Percentiles rank a stretch among this genome's conserved stretches.
These are phyloP conservation scores for Cercospora sesami DNA, from an alignment of 2,329 filamentous ascomycete genomes.

Conservation along the genomic window DNA sequence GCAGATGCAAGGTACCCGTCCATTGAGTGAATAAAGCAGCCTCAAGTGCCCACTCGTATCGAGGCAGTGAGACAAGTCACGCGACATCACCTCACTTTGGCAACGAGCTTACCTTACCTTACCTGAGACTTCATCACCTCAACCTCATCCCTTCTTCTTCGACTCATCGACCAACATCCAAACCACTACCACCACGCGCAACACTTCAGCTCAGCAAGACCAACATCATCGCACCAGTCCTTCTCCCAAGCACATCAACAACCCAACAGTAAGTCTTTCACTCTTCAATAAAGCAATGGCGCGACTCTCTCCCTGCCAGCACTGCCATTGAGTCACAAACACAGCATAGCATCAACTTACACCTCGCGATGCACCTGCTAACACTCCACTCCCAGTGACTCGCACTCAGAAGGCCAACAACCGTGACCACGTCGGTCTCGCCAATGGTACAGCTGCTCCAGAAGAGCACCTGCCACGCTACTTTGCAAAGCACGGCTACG, in stretches of 20 bases:
- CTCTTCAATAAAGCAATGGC: neutral
- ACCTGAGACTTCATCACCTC: slow-evolving; percentile 2
- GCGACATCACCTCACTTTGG: slow-evolving; percentile 4
- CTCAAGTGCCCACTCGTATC: neutral
- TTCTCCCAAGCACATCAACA: neutral
- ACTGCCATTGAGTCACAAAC: slow-evolving; percentile 17
- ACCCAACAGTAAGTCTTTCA: slow-evolving; percentile 11
- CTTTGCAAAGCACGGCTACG: slow-evolving; percentile 84
- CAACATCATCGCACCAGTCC: neutral
- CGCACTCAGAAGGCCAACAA: slow-evolving; percentile 95
- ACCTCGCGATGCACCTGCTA: slow-evolving; percentile 13
- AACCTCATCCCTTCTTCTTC: neutral
- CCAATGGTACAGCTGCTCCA: slow-evolving; percentile 68
- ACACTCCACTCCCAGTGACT: slow-evolving; percentile 67
- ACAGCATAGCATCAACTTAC: neutral
- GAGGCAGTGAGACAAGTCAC: slow-evolving; percentile 5
- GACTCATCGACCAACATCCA: neutral
- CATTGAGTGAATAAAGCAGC: neutral
- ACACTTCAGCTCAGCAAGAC: neutral
- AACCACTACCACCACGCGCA: slow-evolving; percentile 1
- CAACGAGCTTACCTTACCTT: neutral
- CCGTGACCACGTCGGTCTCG: slow-evolving; percentile 79
- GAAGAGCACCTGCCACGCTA: slow-evolving; percentile 82
- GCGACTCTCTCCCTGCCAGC: neutral
- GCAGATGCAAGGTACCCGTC: slow-evolving; percentile 8